phyloP scores from a whole-genome alignment of 257 asterid genomes.

The Thymus mandschuricus region DNA sequence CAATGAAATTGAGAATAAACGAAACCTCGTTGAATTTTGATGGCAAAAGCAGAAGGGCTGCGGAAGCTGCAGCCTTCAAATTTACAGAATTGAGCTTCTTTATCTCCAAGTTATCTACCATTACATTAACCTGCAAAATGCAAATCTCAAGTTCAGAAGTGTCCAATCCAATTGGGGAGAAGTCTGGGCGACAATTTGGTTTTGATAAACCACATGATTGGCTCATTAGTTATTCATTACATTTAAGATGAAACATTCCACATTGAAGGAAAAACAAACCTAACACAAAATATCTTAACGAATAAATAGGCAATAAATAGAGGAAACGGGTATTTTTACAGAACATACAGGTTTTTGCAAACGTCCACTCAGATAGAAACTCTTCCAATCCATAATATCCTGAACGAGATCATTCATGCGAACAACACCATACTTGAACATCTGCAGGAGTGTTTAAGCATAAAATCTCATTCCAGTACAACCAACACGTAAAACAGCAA shows the following conservation, averaged over 20 bases:
- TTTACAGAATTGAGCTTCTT: slow-evolving; percentile 63
- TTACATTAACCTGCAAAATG: slow-evolving; percentile 55
- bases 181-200: too few relatives aligned
- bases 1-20: slow-evolving; percentile 24
- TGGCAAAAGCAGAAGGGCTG: slow-evolving; percentile 92
- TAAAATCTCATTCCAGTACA: slow-evolving; percentile 7
- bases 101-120: slow-evolving; percentile 67
- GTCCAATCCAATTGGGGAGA: too few relatives aligned
- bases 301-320: not conserved
- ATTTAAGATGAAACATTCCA: not conserved
- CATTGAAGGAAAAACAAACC: slow-evolving; percentile 13
- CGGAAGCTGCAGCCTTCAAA: slow-evolving; percentile 74
- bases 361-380: slow-evolving; percentile 86
- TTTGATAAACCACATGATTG: too few relatives aligned
- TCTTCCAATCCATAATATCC: slow-evolving; percentile 72
- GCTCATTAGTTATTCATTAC: not conserved
- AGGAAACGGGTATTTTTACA: slow-evolving; percentile 7
- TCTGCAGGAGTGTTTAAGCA: slow-evolving; percentile 41
- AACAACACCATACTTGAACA: slow-evolving; percentile 84
- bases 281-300: not conserved
- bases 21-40: slow-evolving; percentile 79
- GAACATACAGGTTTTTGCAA: slow-evolving; percentile 82
- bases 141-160: too few relatives aligned
- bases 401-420: slow-evolving; percentile 68
- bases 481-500: not conserved